A percentile compares a stretch with the other conserved stretches of the same genome.
Conservation (phyloP, 257 asterid genomes). For the Fraxinus pennsylvanica region DNA sequence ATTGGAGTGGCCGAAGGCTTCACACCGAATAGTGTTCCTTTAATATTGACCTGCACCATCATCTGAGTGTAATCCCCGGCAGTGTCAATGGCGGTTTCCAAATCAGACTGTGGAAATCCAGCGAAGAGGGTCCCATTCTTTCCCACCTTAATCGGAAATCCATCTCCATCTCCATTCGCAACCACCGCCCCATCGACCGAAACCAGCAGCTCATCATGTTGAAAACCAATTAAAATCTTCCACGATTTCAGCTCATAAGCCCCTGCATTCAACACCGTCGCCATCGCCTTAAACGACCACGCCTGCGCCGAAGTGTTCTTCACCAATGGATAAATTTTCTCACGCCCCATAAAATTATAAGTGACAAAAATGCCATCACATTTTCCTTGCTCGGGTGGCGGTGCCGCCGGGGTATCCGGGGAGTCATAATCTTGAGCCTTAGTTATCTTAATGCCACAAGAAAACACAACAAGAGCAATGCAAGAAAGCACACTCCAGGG, state of each 20-base stretch:
- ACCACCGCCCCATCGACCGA: conserved; percentile 74
- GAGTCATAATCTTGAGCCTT: conserved; percentile 55
- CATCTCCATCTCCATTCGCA: conserved; percentile 47
- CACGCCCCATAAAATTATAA: conserved; percentile 63
- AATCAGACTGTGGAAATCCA: conserved; percentile 70
- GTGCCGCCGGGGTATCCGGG: conserved; percentile 29
- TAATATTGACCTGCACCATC: conserved; percentile 54
- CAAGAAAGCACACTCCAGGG: conserved; percentile 37
- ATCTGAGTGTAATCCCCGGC: conserved; percentile 71
- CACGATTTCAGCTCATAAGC: conserved; percentile 63
- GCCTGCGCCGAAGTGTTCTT: conserved; percentile 85
- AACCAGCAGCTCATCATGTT: conserved; percentile 67
- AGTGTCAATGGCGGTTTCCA: conserved; percentile 86
- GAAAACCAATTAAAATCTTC: conserved; percentile 65
- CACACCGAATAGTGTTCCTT: conserved; percentile 76
- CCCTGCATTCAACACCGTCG: conserved; percentile 61
- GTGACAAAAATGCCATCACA: conserved; percentile 73
- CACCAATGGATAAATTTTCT: conserved; percentile 67
- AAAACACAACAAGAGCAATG: conserved; percentile 35
- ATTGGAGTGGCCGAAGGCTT: conserved; percentile 47
- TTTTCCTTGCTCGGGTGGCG: conserved; percentile 47
- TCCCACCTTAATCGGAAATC: conserved; percentile 54
- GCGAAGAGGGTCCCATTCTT: conserved; percentile 74
- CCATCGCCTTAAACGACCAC: conserved; percentile 66
- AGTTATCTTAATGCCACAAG: conserved; percentile 3